phyloP scores from a whole-genome alignment of 805 yeast genomes.

The Wickerhamiella hasegawae region DNA sequence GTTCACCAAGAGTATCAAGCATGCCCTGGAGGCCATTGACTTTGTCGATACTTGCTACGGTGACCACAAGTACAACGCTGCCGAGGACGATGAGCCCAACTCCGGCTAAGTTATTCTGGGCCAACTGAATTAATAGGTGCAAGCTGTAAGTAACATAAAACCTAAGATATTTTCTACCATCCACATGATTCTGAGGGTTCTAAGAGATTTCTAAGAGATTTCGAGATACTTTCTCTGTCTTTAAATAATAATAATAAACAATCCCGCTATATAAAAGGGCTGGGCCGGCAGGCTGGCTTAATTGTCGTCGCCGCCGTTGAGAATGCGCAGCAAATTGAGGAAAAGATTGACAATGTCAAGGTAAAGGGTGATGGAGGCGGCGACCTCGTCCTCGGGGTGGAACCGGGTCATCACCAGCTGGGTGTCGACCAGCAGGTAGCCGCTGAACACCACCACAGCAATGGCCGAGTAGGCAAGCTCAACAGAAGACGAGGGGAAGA shows the following conservation, averaged over 20 bases:
- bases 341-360: conserved; percentile 74
- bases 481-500: conserved; percentile 42
- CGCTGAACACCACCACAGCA: conserved; percentile 60
- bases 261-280: no score
- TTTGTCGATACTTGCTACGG: conserved; percentile 18
- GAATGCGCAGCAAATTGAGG: conserved; percentile 53
- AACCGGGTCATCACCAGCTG: conserved; percentile 59
- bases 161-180: no score
- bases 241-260: no score
- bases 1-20: conserved; percentile 18
- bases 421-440: conserved; percentile 65
- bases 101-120: no score
- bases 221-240: no score
- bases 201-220: no score
- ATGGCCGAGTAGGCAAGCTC: conserved; percentile 53
- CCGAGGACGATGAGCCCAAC: background rate
- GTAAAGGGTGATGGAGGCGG: conserved; percentile 62
- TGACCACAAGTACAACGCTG: background rate
- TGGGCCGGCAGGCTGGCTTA: no score
- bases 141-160: no score
- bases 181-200: no score
- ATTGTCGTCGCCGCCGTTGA: conserved; percentile 23
- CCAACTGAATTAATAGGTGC: no score
- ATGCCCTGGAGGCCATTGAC: conserved; percentile 15
- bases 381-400: conserved; percentile 74